Percentiles rank a stretch among this genome's conserved stretches.
Evolutionary conservation across 305 asterid species (phyloP).

Genomic region (Coffea humblotiana): DNA sequence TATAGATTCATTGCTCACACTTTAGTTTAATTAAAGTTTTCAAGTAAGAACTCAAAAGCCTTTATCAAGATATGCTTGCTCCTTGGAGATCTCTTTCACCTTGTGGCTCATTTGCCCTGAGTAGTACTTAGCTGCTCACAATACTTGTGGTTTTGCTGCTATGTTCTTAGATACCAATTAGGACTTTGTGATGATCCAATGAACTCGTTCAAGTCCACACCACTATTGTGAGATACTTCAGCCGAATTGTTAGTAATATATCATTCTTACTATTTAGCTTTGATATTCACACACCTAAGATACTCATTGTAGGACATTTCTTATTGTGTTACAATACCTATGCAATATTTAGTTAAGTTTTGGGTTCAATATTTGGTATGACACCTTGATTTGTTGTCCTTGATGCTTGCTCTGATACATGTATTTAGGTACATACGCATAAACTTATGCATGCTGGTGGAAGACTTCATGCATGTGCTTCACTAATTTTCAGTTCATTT

Average conservation of each 20-base stretch:
- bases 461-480: not conserved
- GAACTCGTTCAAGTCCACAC: not conserved
- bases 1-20: not conserved
- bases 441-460: not conserved
- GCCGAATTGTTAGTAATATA: not conserved
- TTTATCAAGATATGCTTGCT: not conserved
- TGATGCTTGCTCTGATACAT: not conserved
- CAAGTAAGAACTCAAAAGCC: not conserved
- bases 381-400: not conserved
- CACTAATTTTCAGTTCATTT: not conserved
- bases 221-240: not conserved
- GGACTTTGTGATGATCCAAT: not conserved
- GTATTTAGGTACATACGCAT: not conserved
- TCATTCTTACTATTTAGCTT: not conserved
- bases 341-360: not conserved
- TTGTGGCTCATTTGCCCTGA: not conserved
- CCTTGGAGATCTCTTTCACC: not conserved
- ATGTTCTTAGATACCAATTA: not conserved
- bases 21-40: not conserved
- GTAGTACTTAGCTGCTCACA: not conserved
- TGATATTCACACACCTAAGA: not conserved
- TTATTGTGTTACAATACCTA: not conserved
- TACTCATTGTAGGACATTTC: not conserved
- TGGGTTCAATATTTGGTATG: not conserved
- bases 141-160: not conserved